Base-by-base conservation (phyloP, 768 basidiomycete species). In the Collybia mongolica region DNA sequence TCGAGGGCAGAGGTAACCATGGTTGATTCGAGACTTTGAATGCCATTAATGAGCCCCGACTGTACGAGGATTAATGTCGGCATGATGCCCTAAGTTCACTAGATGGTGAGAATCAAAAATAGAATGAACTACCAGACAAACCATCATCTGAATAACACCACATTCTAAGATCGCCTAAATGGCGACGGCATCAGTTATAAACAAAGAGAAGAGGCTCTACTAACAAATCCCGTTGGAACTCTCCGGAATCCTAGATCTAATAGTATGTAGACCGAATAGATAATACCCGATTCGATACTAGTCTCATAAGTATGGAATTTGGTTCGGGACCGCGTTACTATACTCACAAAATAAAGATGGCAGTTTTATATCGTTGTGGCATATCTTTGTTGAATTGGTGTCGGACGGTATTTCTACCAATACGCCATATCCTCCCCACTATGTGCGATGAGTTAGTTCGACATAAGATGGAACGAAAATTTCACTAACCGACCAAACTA, bases 241-340 rank as follows among this genome's bases (percentile, higher is more conserved):
- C 56, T 60, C 37, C 57, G 59, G 35, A 70, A 58, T 3, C 59
- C 66, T 20, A 71, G 57, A 38, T 63, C 60, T 14, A 69, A 49
- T 11, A 57, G 56, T 18, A 71, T 64, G 52, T 72, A 69, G 14
- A 67, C 17, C 2, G 70, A 68, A 52, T 75, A 74, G 8, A 74
- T 56, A 1, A 65, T 45, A 0, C 73, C 72, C 2, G 72, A 73
- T 60, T 73, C 72, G 26, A 72, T 58, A 19, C 73, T 74, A 40
- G n/a, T 23, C 9, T 3, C 28, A 15, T 28, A 6, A 12, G 9
- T 17, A 14, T 23, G 26, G 7, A 32, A 2, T 8, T 39, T 29
- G 45, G 40, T 26, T 7, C 24, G 24, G 28, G 35, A 40, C 17
- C 24, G 14, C 20, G 7, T 7, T 11, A 38, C 4, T 39, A 39